Percentiles rank a stretch among this genome's conserved stretches.
These are phyloP conservation scores for Silene vulgaris DNA, from an alignment of 179 eudicot species.

Conservation along the genomic window DNA sequence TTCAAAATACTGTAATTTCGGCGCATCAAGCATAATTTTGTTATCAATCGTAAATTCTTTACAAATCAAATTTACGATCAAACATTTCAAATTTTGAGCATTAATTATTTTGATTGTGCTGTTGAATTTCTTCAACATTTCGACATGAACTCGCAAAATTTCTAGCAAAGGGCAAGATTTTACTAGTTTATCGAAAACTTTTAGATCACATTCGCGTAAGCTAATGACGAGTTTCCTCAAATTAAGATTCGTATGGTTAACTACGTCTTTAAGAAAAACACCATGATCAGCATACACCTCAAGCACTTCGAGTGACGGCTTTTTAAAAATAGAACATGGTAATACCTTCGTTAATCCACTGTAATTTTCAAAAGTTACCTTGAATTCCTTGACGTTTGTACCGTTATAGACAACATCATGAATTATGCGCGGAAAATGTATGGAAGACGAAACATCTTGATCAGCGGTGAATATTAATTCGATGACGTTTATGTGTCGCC, in stretches of 20 bases:
- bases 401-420: neutral
- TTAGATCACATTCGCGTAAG: neutral
- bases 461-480: neutral
- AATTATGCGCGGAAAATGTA: neutral
- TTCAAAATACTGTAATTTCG: neutral
- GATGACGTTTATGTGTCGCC: neutral
- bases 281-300: neutral
- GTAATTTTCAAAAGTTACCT: neutral
- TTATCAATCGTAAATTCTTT: neutral
- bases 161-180: neutral
- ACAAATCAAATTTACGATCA: neutral
- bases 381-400: neutral
- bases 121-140: neutral
- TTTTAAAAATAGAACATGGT: neutral
- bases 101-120: neutral
- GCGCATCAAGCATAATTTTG: neutral
- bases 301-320: neutral
- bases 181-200: neutral
- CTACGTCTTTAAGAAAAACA: neutral
- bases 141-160: neutral
- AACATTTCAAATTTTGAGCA: constrained; percentile 3
- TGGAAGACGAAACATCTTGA: too few species aligned
- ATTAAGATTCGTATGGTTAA: neutral
- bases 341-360: neutral
- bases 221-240: neutral